A percentile compares a stretch with the other conserved stretches of the same genome.
Evolutionary conservation across 257 asterid genomes (phyloP).

Genomic region (Forsythia viridissima): DNA sequence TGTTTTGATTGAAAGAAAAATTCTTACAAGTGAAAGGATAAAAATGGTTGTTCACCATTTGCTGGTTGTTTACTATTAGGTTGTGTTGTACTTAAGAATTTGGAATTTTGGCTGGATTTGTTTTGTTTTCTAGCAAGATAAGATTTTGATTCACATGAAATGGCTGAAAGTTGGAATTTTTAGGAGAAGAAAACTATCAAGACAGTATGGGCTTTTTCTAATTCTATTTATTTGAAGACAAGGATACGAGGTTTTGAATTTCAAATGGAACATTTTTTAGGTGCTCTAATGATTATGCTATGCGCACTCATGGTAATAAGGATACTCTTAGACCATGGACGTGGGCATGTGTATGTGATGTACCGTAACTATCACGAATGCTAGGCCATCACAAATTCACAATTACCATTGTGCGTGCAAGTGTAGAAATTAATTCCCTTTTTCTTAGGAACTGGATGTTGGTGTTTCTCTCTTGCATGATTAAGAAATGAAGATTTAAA

Average conservation of each 20-base stretch:
- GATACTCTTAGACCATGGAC: not conserved
- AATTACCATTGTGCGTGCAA: not conserved
- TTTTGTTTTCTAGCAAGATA: not conserved
- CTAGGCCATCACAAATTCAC: not conserved
- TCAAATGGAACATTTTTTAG: not conserved
- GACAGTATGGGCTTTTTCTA: not conserved
- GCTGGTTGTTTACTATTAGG: not conserved
- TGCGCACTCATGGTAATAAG: not conserved
- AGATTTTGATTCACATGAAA: not conserved
- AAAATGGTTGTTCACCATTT: not conserved
- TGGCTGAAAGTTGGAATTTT: not conserved
- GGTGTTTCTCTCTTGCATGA: not conserved
- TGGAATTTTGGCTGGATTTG: not conserved
- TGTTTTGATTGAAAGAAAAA: not conserved
- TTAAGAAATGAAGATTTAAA: not conserved
- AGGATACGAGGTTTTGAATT: not conserved
- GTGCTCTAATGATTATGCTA: not conserved
- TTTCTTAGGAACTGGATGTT: not conserved
- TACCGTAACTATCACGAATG: not conserved
- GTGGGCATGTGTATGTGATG: not conserved
- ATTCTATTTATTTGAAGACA: not conserved
- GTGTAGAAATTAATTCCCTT: not conserved
- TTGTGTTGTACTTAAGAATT: not conserved
- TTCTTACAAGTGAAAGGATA: not conserved
- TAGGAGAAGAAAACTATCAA: not conserved